Conservation (phyloP, 1,284 basidiomycete genomes). For the Papiliotrema laurentii region DNA sequence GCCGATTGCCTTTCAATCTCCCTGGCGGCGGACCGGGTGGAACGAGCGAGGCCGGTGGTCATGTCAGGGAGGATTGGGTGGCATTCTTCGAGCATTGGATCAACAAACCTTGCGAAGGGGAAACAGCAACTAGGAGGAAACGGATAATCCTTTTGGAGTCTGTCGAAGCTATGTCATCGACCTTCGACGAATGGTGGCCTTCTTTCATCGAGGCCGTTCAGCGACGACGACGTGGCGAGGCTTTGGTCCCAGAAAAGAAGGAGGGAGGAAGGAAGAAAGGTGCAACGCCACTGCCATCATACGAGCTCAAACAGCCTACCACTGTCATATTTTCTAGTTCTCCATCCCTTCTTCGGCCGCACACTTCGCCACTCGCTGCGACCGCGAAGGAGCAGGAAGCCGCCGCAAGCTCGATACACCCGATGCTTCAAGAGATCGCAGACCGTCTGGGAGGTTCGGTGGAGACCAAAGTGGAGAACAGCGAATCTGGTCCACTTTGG, state of each 20-base stretch:
- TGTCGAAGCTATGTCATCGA: constrained; percentile 65
- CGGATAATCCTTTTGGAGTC: constrained; percentile 81
- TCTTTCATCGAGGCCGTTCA: constrained; percentile 69
- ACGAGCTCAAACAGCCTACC: constrained; percentile 53
- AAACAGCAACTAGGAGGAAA: no score
- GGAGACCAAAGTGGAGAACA: constrained; percentile 13
- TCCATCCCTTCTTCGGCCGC: constrained; percentile 60
- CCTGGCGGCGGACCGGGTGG: neutral
- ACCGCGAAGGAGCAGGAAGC: neutral
- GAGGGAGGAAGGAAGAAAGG: neutral
- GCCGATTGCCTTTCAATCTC: neutral
- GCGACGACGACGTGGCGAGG: constrained; percentile 41
- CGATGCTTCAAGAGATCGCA: constrained; percentile 17
- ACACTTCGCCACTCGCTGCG: constrained; percentile 10
- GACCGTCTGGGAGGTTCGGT: constrained; percentile 11
- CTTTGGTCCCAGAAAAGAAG: neutral
- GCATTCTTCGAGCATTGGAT: constrained; percentile 14
- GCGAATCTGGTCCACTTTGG: constrained; percentile 22
- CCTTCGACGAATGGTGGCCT: constrained; percentile 73
- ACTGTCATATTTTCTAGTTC: constrained; percentile 77
- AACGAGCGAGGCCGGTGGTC: neutral
- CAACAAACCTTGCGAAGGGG: no score
- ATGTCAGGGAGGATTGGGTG: constrained; percentile 27
- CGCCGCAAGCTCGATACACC: constrained; percentile 14
- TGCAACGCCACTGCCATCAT: neutral